These are phyloP conservation scores for Ophiocordyceps robertsii DNA, from an alignment of 2,329 filamentous ascomycete species.

Conservation along the genomic window DNA sequence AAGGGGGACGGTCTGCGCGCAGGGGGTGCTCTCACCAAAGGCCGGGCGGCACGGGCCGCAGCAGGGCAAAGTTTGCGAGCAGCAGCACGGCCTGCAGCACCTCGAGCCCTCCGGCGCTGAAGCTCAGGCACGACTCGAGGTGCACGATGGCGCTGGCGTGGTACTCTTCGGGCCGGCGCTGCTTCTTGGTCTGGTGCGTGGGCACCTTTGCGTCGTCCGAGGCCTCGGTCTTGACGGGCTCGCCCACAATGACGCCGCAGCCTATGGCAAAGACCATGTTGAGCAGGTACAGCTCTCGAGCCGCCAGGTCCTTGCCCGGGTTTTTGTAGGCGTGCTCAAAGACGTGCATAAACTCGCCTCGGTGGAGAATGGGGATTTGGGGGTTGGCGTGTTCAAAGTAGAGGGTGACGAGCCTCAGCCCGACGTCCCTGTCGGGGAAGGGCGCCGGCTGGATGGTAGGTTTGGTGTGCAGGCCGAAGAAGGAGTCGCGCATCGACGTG, in stretches of 20 bases:
- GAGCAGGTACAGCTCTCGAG: slow-evolving; percentile 79
- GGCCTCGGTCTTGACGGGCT: slow-evolving; percentile 37
- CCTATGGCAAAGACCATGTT: slow-evolving; percentile 98
- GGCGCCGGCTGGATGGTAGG: slow-evolving; percentile 74
- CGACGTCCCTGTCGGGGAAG: slow-evolving; percentile 70
- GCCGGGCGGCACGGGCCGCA: slow-evolving; percentile 83
- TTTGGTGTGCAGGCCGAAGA: slow-evolving; percentile 90
- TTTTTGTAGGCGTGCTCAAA: slow-evolving; percentile 70
- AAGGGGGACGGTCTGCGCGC: not conserved
- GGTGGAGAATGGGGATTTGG: slow-evolving; percentile 85
- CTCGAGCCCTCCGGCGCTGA: slow-evolving; percentile 78
- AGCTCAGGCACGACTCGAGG: slow-evolving; percentile 73
- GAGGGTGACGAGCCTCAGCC: slow-evolving; percentile 57
- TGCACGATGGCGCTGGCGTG: slow-evolving; percentile 91
- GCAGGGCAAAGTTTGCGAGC: slow-evolving; percentile 78
- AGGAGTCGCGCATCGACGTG: slow-evolving; percentile 85
- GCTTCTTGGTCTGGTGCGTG: slow-evolving; percentile 18
- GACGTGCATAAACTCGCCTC: slow-evolving; percentile 77
- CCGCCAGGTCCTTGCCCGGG: slow-evolving; percentile 51
- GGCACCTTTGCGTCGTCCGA: slow-evolving; percentile 15
- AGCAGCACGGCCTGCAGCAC: slow-evolving; percentile 88
- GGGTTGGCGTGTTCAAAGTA: slow-evolving; percentile 97
- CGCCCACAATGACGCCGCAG: slow-evolving; percentile 75
- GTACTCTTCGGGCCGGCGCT: slow-evolving; percentile 82
- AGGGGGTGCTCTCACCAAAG: slow-evolving; percentile 47